A percentile compares a stretch with the other conserved stretches of the same genome.
Conservation (phyloP, 2,329 filamentous ascomycete genomes). For the Tetracladium maxilliforme region DNA sequence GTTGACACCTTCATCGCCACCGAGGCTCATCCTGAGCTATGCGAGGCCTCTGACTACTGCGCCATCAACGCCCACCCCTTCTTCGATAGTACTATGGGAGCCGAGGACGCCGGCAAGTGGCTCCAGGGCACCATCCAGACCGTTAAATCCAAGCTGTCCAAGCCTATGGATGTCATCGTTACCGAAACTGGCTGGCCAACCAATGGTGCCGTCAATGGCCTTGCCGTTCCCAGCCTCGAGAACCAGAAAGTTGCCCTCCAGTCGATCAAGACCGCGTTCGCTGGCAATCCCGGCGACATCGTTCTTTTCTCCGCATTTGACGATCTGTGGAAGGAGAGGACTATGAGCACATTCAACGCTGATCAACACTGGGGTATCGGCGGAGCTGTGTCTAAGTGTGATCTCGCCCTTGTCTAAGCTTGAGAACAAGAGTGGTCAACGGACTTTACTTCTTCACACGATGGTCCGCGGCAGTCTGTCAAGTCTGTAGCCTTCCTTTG, state of each 20-base stretch:
- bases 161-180: slow-evolving; percentile 41
- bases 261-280: slow-evolving; percentile 47
- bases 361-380: slow-evolving; percentile 66
- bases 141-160: slow-evolving; percentile 24
- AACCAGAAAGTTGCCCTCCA: slow-evolving; percentile 53
- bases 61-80: slow-evolving; percentile 75
- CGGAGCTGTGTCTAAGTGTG: too few species aligned
- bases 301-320: slow-evolving; percentile 72
- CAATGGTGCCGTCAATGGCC: slow-evolving; percentile 47
- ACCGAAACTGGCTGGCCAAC: slow-evolving; percentile 81
- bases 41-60: slow-evolving; percentile 60
- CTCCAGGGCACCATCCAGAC: slow-evolving; percentile 37
- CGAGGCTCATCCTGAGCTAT: slow-evolving; percentile 53
- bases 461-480: background rate
- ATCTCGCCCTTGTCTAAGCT: slow-evolving; percentile 1
- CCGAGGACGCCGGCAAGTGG: slow-evolving; percentile 52
- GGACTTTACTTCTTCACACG: background rate
- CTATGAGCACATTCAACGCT: slow-evolving; percentile 45
- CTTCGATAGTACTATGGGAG: slow-evolving; percentile 52
- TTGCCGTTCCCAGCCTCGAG: slow-evolving; percentile 50
- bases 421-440: background rate
- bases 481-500: too few species aligned
- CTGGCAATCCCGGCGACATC: slow-evolving; percentile 30
- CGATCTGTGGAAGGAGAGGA: slow-evolving; percentile 62
- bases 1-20: slow-evolving; percentile 66